Evolutionary conservation across 768 basidiomycete genomes (phyloP).

Genomic region (Dentipellis sp.): DNA sequence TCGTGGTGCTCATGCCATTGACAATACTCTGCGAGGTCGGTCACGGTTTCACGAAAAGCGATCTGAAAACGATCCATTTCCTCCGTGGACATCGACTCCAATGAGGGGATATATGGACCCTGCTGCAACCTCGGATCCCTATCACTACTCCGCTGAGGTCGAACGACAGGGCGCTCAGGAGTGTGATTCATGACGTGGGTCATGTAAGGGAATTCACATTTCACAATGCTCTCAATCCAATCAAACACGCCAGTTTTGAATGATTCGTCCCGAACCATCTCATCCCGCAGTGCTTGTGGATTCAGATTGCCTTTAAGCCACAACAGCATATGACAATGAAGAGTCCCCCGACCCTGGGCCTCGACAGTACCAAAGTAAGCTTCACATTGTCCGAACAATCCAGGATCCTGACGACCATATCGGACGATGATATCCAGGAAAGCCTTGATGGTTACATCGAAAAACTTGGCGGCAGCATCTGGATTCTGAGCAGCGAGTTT

Average conservation of each 20-base stretch:
- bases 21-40: conserved; percentile 17
- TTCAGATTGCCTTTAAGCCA: conserved; percentile 23
- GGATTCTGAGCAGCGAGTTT: conserved; percentile 31
- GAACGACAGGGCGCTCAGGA: not conserved
- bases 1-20: conserved; percentile 25
- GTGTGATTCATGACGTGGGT: not conserved
- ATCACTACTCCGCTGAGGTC: no score
- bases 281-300: not conserved
- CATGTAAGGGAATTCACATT: conserved; percentile 16
- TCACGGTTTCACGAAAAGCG: not conserved
- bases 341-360: conserved; percentile 27
- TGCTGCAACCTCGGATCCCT: no score
- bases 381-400: conserved; percentile 24
- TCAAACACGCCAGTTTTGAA: conserved; percentile 16
- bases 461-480: conserved; percentile 29
- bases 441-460: conserved; percentile 28
- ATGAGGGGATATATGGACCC: no score
- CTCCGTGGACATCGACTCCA: no score
- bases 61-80: no score
- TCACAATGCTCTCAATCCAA: conserved; percentile 21
- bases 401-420: conserved; percentile 10
- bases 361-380: conserved; percentile 33
- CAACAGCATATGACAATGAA: conserved; percentile 33
- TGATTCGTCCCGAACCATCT: conserved; percentile 2
- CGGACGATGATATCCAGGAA: conserved; percentile 23